Conservation (phyloP, 352 stramenopile genomes). For the Blastocystis sp. region DNA sequence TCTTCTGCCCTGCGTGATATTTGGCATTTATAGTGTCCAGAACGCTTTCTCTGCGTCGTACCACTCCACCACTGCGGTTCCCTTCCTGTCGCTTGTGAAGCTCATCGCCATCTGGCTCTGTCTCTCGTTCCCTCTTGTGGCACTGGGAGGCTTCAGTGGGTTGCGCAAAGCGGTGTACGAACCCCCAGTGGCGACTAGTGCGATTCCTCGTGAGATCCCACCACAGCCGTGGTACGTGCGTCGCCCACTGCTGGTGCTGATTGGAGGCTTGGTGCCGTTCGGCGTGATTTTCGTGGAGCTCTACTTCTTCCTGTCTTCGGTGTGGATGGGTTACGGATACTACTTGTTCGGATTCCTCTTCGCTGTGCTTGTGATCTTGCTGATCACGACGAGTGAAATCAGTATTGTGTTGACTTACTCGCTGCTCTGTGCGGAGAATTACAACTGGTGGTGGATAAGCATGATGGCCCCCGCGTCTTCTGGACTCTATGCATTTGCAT, state of each 20-base stretch:
- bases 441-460: slow-evolving; percentile 99
- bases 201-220: slow-evolving; percentile 94
- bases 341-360: slow-evolving; percentile 99
- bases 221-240: slow-evolving; percentile 97
- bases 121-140: slow-evolving; percentile 95
- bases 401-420: slow-evolving; percentile 99
- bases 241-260: slow-evolving; percentile 80
- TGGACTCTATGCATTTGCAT: slow-evolving; percentile 94
- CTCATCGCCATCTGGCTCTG: slow-evolving; percentile 97
- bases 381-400: slow-evolving; percentile 97
- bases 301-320: slow-evolving; percentile 95
- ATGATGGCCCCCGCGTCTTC: slow-evolving; percentile 92
- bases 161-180: slow-evolving; percentile 86
- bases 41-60: slow-evolving; percentile 90
- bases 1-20: slow-evolving; percentile 84
- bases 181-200: slow-evolving; percentile 85
- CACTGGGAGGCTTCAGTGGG: slow-evolving; percentile 94
- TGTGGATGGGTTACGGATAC: slow-evolving; percentile 96
- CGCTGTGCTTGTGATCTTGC: slow-evolving; percentile 93
- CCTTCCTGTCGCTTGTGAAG: slow-evolving; percentile 91
- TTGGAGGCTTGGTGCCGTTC: slow-evolving; percentile 96
- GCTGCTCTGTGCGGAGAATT: slow-evolving; percentile 97
- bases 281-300: slow-evolving; percentile 98
- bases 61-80: slow-evolving; percentile 84
- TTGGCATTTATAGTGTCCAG: slow-evolving; percentile 90